A percentile compares a stretch with the other conserved stretches of the same genome.
These are phyloP conservation scores for Ophiostoma sp. DNA, from an alignment of 2,329 filamentous ascomycete species.

Conservation along the genomic window DNA sequence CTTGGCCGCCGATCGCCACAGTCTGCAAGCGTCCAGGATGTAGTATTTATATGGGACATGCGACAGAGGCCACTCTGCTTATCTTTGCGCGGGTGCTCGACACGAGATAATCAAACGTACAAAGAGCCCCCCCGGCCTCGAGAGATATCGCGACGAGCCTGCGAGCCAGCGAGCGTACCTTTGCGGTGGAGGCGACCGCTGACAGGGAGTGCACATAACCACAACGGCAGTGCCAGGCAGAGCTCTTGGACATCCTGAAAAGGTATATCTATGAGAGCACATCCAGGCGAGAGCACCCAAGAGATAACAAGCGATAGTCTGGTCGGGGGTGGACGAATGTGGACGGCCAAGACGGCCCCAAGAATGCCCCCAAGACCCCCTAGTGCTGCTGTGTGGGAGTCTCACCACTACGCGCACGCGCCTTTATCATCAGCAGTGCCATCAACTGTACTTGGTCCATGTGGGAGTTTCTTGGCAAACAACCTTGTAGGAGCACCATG, in stretches of 20 bases:
- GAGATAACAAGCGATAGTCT: constrained; percentile 12
- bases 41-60: constrained; percentile 1
- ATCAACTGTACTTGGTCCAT: not conserved
- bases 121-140: not conserved
- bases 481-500: not conserved
- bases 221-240: not conserved
- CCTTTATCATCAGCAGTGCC: not conserved
- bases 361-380: not conserved
- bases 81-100: not conserved
- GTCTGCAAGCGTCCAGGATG: not conserved
- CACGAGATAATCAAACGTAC: not conserved
- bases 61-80: not conserved
- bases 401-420: not conserved
- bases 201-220: not conserved
- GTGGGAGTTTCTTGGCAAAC: not conserved
- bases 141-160: not conserved
- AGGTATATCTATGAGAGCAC: not conserved
- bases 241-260: not conserved
- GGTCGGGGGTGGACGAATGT: not conserved
- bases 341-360: constrained; percentile 8
- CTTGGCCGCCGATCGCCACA: constrained; percentile 11
- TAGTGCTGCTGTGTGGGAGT: not conserved
- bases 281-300: not conserved
- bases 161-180: not conserved
- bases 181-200: too few relatives aligned